phyloP scores from a whole-genome alignment of 179 eudicot species.

The Vitellaria paradoxa region DNA sequence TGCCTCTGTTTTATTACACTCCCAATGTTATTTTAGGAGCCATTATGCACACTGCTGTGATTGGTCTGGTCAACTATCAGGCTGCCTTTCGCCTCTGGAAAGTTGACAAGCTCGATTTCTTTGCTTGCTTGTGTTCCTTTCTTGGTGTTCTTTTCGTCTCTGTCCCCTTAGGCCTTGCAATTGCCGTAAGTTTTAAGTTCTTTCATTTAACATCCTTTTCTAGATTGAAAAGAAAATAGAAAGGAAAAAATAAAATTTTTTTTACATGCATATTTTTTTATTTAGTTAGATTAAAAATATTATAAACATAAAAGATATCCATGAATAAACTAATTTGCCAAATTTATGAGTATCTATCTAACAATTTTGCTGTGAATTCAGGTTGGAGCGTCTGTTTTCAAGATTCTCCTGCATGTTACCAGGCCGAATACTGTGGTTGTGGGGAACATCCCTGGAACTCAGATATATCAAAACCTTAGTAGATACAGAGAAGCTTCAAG shows the following conservation, averaged over 20 bases:
- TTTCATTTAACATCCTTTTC: too few species aligned
- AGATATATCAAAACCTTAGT: slow-evolving; percentile 57
- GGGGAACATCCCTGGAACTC: slow-evolving; percentile 86
- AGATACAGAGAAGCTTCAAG: slow-evolving; percentile 60
- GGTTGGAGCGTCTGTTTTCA: slow-evolving; percentile 95
- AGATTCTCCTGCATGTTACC: slow-evolving; percentile 86
- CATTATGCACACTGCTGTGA: slow-evolving; percentile 84
- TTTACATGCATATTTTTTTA: too few species aligned
- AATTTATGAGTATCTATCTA: too few species aligned
- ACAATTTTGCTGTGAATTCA: slow-evolving; percentile 18
- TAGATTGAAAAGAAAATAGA: too few species aligned
- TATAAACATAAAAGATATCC: too few species aligned
- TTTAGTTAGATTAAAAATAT: too few species aligned
- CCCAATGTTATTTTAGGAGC: slow-evolving; percentile 85
- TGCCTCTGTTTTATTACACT: slow-evolving; percentile 85
- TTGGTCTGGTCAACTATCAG: slow-evolving; percentile 77
- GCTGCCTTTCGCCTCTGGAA: slow-evolving; percentile 72
- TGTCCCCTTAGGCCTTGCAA: slow-evolving; percentile 88
- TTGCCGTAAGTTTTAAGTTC: slow-evolving; percentile 56
- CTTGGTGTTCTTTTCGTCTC: slow-evolving; percentile 90
- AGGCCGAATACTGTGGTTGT: slow-evolving; percentile 76
- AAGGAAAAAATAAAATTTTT: too few species aligned
- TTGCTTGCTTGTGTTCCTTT: slow-evolving; percentile 82
- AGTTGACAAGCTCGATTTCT: slow-evolving; percentile 87
- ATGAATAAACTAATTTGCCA: too few species aligned